Conservation (phyloP, 805 yeast genomes). For the Candida parachauliodes region DNA sequence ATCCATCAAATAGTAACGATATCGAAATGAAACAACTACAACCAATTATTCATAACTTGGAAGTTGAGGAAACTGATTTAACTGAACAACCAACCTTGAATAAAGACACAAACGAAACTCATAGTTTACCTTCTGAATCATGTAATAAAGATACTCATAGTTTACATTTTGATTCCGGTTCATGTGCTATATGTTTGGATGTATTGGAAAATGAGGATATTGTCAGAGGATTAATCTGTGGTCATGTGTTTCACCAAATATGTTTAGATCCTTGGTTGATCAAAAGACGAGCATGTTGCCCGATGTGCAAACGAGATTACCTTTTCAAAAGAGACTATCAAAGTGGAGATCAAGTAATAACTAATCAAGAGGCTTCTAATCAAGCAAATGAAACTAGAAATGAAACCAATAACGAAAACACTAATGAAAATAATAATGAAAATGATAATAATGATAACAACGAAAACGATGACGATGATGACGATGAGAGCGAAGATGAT, state of each 20-base stretch:
- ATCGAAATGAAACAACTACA: constrained; percentile 5
- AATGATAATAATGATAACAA: constrained; percentile 8
- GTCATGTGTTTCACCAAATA: constrained; percentile 76
- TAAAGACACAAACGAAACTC: too few species aligned
- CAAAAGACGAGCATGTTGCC: constrained; percentile 74
- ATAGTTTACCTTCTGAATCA: constrained; percentile 53
- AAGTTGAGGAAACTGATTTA: constrained; percentile 5
- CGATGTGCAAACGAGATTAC: constrained; percentile 75
- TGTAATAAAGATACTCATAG: constrained; percentile 16
- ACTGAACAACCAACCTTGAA: not conserved
- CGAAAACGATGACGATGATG: constrained; percentile 15
- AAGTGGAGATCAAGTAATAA: constrained; percentile 4
- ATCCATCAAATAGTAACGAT: constrained; percentile 2
- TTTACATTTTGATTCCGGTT: constrained; percentile 59
- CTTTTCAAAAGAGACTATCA: constrained; percentile 13
- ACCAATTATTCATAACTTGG: not conserved
- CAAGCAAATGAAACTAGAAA: not conserved
- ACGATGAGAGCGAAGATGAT: constrained; percentile 13
- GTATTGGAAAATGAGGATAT: constrained; percentile 54
- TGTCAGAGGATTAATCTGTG: constrained; percentile 74
- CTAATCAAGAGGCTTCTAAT: too few species aligned
- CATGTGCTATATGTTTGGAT: constrained; percentile 79
- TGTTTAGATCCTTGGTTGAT: constrained; percentile 84
- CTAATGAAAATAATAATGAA: not conserved
- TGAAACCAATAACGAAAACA: constrained; percentile 2